phyloP scores from a whole-genome alignment of 2,329 filamentous ascomycete genomes.

The Diaporthe destruens region DNA sequence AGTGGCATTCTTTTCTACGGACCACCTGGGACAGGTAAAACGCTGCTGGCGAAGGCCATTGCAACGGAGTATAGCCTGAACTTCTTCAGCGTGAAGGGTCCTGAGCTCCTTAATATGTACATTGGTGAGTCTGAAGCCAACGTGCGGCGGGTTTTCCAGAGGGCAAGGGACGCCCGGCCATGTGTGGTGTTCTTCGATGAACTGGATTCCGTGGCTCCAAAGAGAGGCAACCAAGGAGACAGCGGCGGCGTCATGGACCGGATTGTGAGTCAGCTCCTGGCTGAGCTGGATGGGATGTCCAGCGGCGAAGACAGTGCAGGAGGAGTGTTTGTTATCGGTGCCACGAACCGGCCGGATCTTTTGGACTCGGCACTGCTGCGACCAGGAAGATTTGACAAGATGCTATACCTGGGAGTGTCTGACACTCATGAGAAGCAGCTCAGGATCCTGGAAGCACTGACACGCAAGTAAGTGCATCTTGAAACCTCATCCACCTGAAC shows the following conservation, averaged over 20 bases:
- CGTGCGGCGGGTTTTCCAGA: conserved; percentile 88
- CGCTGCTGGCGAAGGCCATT: conserved; percentile 91
- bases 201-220: conserved; percentile 92
- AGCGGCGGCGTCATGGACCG: conserved; percentile 98
- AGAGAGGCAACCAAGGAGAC: conserved; percentile 96
- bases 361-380: conserved; percentile 90
- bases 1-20: conserved; percentile 94
- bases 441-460: conserved; percentile 93
- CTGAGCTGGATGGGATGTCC: conserved; percentile 98
- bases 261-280: conserved; percentile 93
- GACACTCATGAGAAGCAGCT: conserved; percentile 97
- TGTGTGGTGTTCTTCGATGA: conserved; percentile 97
- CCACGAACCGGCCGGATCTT: conserved; percentile 93
- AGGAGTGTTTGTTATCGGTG: conserved; percentile 96
- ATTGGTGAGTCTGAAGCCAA: conserved; percentile 95
- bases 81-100: conserved; percentile 94
- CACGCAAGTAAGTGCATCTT: conserved; percentile 80
- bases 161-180: conserved; percentile 85
- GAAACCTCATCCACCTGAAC: not conserved
- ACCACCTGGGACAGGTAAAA: conserved; percentile 92
- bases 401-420: conserved; percentile 96
- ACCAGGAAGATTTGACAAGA: conserved; percentile 96
- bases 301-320: conserved; percentile 84
- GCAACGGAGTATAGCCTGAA: conserved; percentile 94
- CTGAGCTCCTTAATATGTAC: conserved; percentile 94